Base-by-base conservation (phyloP, 2,329 filamentous ascomycete species). In the Mollisia scopiformis region DNA sequence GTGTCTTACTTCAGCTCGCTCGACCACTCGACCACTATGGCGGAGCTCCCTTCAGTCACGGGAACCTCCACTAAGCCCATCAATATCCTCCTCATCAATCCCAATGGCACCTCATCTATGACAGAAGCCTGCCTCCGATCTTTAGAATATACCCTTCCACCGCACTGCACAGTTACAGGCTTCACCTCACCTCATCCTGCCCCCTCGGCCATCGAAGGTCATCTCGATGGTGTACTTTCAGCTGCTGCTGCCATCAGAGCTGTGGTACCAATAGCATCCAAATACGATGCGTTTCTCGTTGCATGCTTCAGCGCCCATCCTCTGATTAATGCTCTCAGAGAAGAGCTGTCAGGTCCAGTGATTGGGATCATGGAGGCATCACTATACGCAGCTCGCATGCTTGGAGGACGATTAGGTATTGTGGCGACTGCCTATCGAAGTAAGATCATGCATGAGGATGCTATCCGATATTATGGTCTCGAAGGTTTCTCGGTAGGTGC, bases 281-380 rank as follows among this genome's bases (percentile, higher is more conserved):
- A 74, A 6, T 82, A 79, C 67, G 88, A 94, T 71, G 92, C 83
- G 19, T 88, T 96, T 62, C 82, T 97, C 0, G 84, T 97, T 1
- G 92, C 92, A 25, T 97, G 93, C 77, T 97, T 91, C 79, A 94
- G 90, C 62, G 86, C 89, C 1, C 92, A 97, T 72, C 87, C 89
- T 0, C 82, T 97, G 0, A 91, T 96, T 0, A 76, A 81, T 1
- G 75, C 81, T 39, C 77, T 96, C 6, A 81, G 82, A 77, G 62
- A 73, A 43, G 66, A 69, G 50, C 51, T 71, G 19, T 65, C 66
- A 84, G 78, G 75, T 13, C 82, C 85, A 14, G 87, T 92, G 2
- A 88, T 88, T 0, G 93, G 93, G 10, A 97, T 97, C 62, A 95
- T 97, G 72, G 93, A 97, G 75, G 89, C 92, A 75, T 80, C 68